Evolutionary conservation across 345 rosid genomes (phyloP), one percentile per base, ranked within the genome.

Genomic region (Kernera saxatilis): DNA sequence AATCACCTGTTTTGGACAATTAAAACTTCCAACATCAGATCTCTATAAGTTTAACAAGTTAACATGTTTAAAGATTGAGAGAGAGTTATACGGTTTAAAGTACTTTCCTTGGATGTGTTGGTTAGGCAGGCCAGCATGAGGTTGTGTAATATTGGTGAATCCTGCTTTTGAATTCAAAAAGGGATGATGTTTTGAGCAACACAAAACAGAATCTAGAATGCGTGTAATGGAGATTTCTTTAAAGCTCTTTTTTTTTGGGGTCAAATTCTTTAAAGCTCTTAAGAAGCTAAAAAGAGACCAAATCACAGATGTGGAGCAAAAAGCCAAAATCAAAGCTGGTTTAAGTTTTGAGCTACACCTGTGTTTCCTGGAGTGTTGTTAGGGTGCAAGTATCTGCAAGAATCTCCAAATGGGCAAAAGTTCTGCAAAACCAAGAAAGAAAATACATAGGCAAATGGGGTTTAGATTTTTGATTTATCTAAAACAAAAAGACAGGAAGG

Each of bases 331-430:
- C 7, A 21, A 50, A 27, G 27, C 32, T 10, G 18, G 33, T 18
- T 21, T 1, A 37, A 36, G 19, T 29, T 45, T 25, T 6, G 19
- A n/a, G 14, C 8, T 1, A 3, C 22, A 41, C 73, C 39, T 66
- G 27, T 46, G 52, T 5, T 40, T 41, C 57, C 78, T 3, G 54
- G 61, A 61, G 29, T 73, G 67, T 74, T 77, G 37, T 51, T 73
- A 21, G 92, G 80, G 76, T 94, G 97, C 40, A 82, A 72, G 71
- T 85, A 94, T 71, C 81, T 89, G 58, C 97, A 94, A 61, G 97
- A 86, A 77, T 89, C 89, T 40, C 92, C 97, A 18, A 60, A 88
- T 14, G 83, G 93, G 71, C 97, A 94, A 75, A 83, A 91, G 0
- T 91, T 93, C 96, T 93, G 70, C 56, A 77, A 70, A 41, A 32